Percentiles rank a stretch among this genome's conserved stretches.
Evolutionary conservation across 371 early-diverging fungal genomes (phyloP).

Genomic region (Massospora cicadina): DNA sequence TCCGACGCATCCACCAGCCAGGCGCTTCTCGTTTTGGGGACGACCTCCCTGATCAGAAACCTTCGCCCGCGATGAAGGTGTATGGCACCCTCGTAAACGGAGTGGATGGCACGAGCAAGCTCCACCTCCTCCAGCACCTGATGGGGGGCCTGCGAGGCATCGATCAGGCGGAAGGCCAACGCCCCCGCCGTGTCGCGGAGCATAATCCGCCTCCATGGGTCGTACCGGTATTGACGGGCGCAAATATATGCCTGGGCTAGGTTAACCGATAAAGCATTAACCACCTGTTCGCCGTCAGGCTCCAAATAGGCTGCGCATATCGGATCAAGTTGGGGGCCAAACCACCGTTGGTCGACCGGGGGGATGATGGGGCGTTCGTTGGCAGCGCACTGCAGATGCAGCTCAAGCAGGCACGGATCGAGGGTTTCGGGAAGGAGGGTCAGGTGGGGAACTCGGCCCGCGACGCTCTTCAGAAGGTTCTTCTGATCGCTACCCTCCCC

Average conservation of each 20-base stretch:
- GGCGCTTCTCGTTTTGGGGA: background rate
- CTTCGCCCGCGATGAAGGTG: background rate
- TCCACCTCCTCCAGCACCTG: slow-evolving; percentile 35
- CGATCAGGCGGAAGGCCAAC: slow-evolving; percentile 28
- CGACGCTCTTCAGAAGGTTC: background rate
- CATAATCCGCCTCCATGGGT: background rate
- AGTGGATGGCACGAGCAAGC: slow-evolving; percentile 27
- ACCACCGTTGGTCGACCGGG: slow-evolving; percentile 20
- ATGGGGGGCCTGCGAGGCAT: slow-evolving; percentile 23
- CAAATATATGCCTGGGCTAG: slow-evolving; percentile 12
- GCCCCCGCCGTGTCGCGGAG: slow-evolving; percentile 16
- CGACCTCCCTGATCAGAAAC: background rate
- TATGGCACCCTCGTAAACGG: slow-evolving; percentile 28
- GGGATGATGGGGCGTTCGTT: slow-evolving; percentile 25
- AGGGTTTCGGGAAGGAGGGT: slow-evolving; percentile 19
- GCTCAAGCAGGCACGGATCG: slow-evolving; percentile 23
- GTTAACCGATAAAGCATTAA: background rate
- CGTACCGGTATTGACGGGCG: background rate
- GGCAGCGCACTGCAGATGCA: slow-evolving; percentile 46
- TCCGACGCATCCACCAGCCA: background rate
- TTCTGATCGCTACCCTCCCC: background rate
- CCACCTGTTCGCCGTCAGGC: slow-evolving; percentile 13
- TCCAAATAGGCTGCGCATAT: slow-evolving; percentile 19
- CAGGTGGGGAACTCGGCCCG: background rate
- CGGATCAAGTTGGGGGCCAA: slow-evolving; percentile 16